These are phyloP conservation scores for Chalciporus piperatus DNA, from an alignment of 768 basidiomycete genomes.

Conservation along the genomic window DNA sequence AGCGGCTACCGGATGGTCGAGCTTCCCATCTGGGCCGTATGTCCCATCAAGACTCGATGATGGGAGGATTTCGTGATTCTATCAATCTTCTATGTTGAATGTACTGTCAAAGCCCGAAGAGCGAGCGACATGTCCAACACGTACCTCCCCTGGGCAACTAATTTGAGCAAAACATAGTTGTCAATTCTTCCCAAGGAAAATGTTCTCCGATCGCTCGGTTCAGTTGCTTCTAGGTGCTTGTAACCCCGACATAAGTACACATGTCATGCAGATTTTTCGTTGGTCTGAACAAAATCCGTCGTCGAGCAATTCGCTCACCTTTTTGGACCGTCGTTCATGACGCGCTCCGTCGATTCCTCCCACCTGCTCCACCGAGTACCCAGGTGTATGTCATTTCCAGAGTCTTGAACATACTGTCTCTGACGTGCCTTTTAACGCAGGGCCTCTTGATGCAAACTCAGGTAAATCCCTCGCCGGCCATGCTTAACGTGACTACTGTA, in stretches of 20 bases:
- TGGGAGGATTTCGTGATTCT: too few species aligned
- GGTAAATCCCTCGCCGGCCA: conserved; percentile 23
- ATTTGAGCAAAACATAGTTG: not conserved
- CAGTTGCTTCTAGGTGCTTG: not conserved
- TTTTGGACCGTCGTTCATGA: conserved; percentile 15
- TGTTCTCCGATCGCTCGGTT: not conserved
- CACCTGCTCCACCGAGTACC: conserved; percentile 51
- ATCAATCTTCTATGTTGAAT: too few species aligned
- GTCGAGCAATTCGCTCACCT: conserved; percentile 19
- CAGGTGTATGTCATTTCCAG: conserved; percentile 47
- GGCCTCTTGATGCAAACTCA: conserved; percentile 60
- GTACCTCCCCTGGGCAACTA: not conserved
- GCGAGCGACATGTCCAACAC: too few species aligned
- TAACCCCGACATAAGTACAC: conserved; percentile 15
- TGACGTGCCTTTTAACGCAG: conserved; percentile 30
- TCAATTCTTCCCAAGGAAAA: not conserved
- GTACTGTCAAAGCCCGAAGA: too few species aligned
- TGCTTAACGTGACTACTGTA: not conserved
- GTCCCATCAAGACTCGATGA: too few species aligned
- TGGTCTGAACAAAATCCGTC: conserved; percentile 5
- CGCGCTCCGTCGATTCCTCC: conserved; percentile 7
- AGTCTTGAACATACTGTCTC: not conserved
- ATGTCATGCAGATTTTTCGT: not conserved
- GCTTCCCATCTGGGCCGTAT: not conserved
- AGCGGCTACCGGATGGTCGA: not conserved